These are phyloP conservation scores for Geotrichum restrictum DNA, from an alignment of 1,139 yeast genomes.

Conservation along the genomic window DNA sequence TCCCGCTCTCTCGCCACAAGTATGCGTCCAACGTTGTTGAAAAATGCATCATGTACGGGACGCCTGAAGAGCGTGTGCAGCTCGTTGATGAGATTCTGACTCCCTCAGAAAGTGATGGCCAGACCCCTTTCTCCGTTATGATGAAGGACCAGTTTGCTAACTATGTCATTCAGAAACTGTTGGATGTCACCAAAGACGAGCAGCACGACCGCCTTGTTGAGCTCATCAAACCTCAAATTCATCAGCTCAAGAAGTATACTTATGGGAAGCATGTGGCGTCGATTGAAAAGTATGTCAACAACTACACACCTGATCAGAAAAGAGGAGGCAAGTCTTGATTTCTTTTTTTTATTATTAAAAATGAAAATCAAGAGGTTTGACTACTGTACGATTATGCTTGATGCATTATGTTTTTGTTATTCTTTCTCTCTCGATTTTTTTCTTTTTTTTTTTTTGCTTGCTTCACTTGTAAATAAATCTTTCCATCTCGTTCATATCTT, in stretches of 20 bases:
- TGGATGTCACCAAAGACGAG: constrained; percentile 66
- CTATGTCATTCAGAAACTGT: constrained; percentile 90
- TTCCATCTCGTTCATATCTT: too few species aligned
- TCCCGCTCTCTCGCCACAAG: constrained; percentile 87
- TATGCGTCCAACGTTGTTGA: constrained; percentile 98
- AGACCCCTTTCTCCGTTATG: constrained; percentile 51
- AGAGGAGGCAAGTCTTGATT: neutral
- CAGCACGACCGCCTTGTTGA: constrained; percentile 45
- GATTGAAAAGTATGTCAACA: constrained; percentile 67
- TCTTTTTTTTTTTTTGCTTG: neutral
- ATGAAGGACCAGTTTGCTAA: constrained; percentile 98
- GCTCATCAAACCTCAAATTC: constrained; percentile 42
- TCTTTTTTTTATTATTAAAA: neutral
- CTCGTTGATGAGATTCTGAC: constrained; percentile 62
- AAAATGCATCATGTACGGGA: constrained; percentile 78
- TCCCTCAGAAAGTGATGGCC: constrained; percentile 41
- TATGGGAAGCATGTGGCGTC: constrained; percentile 83
- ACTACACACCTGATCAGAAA: constrained; percentile 2
- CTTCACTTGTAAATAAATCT: too few species aligned
- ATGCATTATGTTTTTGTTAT: neutral
- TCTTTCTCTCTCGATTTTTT: neutral
- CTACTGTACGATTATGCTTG: too few species aligned
- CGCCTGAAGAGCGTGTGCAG: constrained; percentile 54
- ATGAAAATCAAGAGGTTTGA: neutral
- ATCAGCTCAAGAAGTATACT: constrained; percentile 40